Percentiles rank a stretch among this genome's conserved stretches.
Evolutionary conservation across 495 filamentous ascomycete genomes (phyloP).

Genomic region (Saxophila tyrrhenica): DNA sequence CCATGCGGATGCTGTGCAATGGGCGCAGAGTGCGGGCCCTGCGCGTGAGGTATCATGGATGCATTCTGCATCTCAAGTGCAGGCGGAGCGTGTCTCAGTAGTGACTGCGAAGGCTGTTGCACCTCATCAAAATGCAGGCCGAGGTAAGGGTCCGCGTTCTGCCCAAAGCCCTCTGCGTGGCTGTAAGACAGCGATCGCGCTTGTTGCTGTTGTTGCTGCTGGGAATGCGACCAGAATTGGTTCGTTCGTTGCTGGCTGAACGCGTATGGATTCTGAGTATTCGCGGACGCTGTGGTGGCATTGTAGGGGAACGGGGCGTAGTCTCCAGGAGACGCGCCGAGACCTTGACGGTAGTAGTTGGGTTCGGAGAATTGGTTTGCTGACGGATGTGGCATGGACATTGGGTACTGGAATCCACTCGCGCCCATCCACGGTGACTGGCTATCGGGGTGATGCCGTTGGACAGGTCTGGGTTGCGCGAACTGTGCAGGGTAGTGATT

Average conservation of each 20-base stretch:
- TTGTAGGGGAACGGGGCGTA: slow-evolving; percentile 1
- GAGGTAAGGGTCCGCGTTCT: background rate
- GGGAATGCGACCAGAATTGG: background rate
- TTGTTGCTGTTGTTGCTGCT: slow-evolving; percentile 5
- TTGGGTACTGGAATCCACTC: background rate
- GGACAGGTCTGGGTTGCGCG: background rate
- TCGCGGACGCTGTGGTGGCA: background rate
- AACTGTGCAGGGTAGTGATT: background rate
- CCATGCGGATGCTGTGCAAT: slow-evolving; percentile 10
- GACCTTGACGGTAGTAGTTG: background rate
- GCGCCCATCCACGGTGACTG: background rate
- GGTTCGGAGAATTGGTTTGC: background rate
- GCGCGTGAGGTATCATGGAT: background rate
- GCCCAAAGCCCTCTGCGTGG: slow-evolving; percentile 20
- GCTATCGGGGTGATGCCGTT: background rate
- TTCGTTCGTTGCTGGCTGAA: background rate
- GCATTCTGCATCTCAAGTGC: background rate
- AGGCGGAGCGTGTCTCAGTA: background rate
- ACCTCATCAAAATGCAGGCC: background rate
- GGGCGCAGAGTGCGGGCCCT: slow-evolving; percentile 4
- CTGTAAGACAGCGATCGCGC: slow-evolving; percentile 28
- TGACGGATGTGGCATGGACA: background rate
- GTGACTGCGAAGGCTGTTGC: background rate
- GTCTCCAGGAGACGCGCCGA: background rate
- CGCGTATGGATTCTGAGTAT: background rate